Conservation (phyloP, 805 yeast species). For the Teunomyces atbi region DNA sequence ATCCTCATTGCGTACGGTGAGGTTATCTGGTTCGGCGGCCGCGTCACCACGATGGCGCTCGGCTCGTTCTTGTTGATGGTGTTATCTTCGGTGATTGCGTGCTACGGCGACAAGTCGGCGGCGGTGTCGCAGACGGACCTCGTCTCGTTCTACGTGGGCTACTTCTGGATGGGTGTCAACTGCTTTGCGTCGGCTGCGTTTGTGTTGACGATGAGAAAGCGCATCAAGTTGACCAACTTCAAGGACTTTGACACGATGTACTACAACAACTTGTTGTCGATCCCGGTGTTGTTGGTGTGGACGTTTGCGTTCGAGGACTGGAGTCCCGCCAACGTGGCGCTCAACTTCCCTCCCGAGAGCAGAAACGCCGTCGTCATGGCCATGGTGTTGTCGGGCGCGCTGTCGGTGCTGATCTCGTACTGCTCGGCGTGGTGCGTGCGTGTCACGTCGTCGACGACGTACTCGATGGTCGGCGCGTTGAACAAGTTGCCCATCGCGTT, state of each 20-base stretch:
- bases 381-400: slow-evolving; percentile 90
- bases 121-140: slow-evolving; percentile 37
- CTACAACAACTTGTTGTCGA: slow-evolving; percentile 91
- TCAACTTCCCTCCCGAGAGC: slow-evolving; percentile 75
- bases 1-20: slow-evolving; percentile 98
- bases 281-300: slow-evolving; percentile 78
- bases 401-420: slow-evolving; percentile 96
- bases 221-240: slow-evolving; percentile 95
- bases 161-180: slow-evolving; percentile 95
- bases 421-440: slow-evolving; percentile 99
- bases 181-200: slow-evolving; percentile 93
- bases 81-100: slow-evolving; percentile 92
- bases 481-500: slow-evolving; percentile 97
- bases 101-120: slow-evolving; percentile 70
- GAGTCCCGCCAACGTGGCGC: slow-evolving; percentile 73
- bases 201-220: slow-evolving; percentile 93
- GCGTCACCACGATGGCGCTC: slow-evolving; percentile 84
- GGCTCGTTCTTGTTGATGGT: slow-evolving; percentile 91
- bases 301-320: slow-evolving; percentile 89
- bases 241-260: slow-evolving; percentile 97
- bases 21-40: slow-evolving; percentile 94
- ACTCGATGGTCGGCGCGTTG: slow-evolving; percentile 98
- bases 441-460: slow-evolving; percentile 97
- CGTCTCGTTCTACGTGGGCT: slow-evolving; percentile 63
- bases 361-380: slow-evolving; percentile 69